A percentile compares a stretch with the other conserved stretches of the same genome.
Evolutionary conservation across 2,329 filamentous ascomycete genomes (phyloP).

Genomic region (Pyricularia sp.): DNA sequence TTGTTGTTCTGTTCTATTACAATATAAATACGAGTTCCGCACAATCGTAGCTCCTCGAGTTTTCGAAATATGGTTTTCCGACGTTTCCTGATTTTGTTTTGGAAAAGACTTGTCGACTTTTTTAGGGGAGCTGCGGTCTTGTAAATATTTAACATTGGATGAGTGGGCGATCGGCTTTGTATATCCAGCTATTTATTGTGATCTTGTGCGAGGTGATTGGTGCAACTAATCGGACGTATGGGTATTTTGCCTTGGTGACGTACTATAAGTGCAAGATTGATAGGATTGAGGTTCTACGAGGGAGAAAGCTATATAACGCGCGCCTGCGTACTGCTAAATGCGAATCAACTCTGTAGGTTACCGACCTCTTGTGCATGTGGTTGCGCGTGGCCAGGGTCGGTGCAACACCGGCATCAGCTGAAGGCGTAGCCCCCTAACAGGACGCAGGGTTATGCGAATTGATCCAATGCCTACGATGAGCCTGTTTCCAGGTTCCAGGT

Average conservation of each 20-base stretch:
- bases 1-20: background rate
- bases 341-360: background rate
- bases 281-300: background rate
- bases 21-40: background rate
- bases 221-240: background rate
- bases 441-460: background rate
- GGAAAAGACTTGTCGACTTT: background rate
- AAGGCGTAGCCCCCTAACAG: background rate
- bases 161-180: background rate
- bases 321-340: background rate
- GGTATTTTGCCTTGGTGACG: background rate
- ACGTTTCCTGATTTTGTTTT: background rate
- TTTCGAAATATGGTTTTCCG: conserved; percentile 1
- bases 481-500: background rate
- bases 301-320: background rate
- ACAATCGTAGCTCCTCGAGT: background rate
- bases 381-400: background rate
- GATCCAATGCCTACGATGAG: background rate
- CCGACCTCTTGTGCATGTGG: background rate
- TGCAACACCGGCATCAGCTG: background rate
- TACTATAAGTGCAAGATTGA: background rate
- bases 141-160: background rate
- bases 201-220: background rate
- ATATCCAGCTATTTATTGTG: background rate
- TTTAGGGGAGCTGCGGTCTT: background rate